These are phyloP conservation scores for Fusarium verticillioides DNA, from an alignment of 2,329 filamentous ascomycete genomes.

Conservation along the genomic window DNA sequence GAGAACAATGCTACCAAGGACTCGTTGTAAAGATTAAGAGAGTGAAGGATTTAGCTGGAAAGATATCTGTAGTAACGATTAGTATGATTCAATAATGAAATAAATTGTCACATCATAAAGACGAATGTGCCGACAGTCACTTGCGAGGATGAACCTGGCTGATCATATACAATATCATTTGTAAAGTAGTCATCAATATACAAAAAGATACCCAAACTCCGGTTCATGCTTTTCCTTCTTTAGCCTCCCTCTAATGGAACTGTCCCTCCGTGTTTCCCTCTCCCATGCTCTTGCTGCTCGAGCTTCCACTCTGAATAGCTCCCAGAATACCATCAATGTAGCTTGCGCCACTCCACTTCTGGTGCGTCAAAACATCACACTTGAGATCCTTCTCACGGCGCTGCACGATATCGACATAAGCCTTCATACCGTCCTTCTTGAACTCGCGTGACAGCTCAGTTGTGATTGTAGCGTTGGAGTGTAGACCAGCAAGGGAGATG, in stretches of 20 bases:
- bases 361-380: slow-evolving; percentile 93
- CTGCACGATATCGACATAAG: slow-evolving; percentile 96
- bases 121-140: neutral
- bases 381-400: slow-evolving; percentile 88
- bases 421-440: slow-evolving; percentile 93
- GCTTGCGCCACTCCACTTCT: slow-evolving; percentile 79
- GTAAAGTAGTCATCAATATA: slow-evolving; percentile 26
- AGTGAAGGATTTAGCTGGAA: no score
- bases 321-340: slow-evolving; percentile 92
- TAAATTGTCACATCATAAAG: slow-evolving; percentile 11
- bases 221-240: slow-evolving; percentile 41
- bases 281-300: slow-evolving; percentile 91
- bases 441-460: slow-evolving; percentile 84
- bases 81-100: slow-evolving; percentile 33
- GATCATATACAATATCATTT: slow-evolving; percentile 22
- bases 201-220: slow-evolving; percentile 40
- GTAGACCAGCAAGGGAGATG: slow-evolving; percentile 73
- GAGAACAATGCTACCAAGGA: slow-evolving; percentile 69
- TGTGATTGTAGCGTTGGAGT: slow-evolving; percentile 72
- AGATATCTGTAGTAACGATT: slow-evolving; percentile 29
- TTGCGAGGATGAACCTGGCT: slow-evolving; percentile 17
- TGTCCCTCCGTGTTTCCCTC: slow-evolving; percentile 89
- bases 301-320: slow-evolving; percentile 90
- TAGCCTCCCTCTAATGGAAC: slow-evolving; percentile 55
- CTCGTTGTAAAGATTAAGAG: slow-evolving; percentile 46